phyloP scores from a whole-genome alignment of 73 alveolate species.

The Paramecium primaurelia region DNA sequence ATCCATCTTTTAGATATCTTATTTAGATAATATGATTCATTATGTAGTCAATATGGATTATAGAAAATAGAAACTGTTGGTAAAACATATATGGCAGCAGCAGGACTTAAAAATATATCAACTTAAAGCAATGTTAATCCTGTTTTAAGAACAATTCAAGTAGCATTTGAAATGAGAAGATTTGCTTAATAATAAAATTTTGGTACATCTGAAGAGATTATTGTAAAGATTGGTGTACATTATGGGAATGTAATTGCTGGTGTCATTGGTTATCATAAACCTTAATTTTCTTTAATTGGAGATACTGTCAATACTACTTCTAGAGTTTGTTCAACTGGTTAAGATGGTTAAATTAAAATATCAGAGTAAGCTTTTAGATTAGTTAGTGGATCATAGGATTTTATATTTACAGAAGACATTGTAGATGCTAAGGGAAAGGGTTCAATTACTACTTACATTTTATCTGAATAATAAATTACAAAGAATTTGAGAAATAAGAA shows the following conservation, averaged over 20 bases:
- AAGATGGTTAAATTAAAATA: conserved; percentile 47
- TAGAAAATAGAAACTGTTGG: conserved; percentile 68
- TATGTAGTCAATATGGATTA: conserved; percentile 58
- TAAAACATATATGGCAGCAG: conserved; percentile 72
- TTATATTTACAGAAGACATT: neutral
- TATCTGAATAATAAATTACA: neutral
- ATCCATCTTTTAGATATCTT: conserved; percentile 47
- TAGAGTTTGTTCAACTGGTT: conserved; percentile 66
- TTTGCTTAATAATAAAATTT: neutral
- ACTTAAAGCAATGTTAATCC: neutral
- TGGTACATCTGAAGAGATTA: conserved; percentile 28
- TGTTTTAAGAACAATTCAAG: neutral
- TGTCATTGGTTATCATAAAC: conserved; percentile 70
- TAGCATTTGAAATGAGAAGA: conserved; percentile 38
- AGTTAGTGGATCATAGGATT: neutral
- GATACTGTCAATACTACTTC: conserved; percentile 69
- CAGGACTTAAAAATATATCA: conserved; percentile 45
- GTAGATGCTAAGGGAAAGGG: conserved; percentile 71
- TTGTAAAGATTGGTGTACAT: conserved; percentile 65
- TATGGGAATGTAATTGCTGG: conserved; percentile 72
- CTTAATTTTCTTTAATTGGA: conserved; percentile 66
- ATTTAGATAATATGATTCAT: conserved; percentile 54
- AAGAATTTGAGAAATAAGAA: neutral
- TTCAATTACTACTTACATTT: conserved; percentile 41
- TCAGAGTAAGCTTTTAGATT: conserved; percentile 51